phyloP scores from a whole-genome alignment of 306 rosid genomes.

The Quercus variabilis region DNA sequence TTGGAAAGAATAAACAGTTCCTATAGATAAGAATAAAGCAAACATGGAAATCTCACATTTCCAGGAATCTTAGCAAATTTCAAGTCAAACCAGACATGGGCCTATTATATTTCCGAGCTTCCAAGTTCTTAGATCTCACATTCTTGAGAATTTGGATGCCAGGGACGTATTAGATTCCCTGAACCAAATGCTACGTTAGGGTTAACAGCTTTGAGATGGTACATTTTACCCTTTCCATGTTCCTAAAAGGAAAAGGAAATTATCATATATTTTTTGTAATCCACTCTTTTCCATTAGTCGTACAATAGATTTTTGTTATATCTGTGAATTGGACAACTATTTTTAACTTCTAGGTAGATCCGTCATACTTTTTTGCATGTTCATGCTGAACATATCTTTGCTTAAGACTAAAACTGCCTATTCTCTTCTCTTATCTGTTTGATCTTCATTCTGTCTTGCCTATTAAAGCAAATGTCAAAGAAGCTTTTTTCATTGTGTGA shows the following conservation, averaged over 20 bases:
- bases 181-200: not conserved
- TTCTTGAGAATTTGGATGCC: too few species aligned
- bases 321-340: not conserved
- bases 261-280: not conserved
- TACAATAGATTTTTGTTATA: not conserved
- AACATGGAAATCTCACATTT: too few species aligned
- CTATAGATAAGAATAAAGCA: too few species aligned
- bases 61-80: too few species aligned
- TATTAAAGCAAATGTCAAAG: constrained; percentile 10
- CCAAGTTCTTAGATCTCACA: too few species aligned
- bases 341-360: not conserved
- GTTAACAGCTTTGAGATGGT: not conserved
- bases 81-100: too few species aligned
- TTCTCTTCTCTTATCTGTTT: not conserved
- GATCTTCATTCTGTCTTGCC: constrained; percentile 1
- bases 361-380: not conserved
- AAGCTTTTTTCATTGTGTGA: not conserved
- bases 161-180: too few species aligned
- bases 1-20: too few species aligned
- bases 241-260: not conserved
- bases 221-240: not conserved
- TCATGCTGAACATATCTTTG: not conserved
- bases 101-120: too few species aligned
- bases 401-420: not conserved
- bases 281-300: not conserved